Conservation (phyloP, 2,329 filamentous ascomycete species). For the Fusarium lyarnte region DNA sequence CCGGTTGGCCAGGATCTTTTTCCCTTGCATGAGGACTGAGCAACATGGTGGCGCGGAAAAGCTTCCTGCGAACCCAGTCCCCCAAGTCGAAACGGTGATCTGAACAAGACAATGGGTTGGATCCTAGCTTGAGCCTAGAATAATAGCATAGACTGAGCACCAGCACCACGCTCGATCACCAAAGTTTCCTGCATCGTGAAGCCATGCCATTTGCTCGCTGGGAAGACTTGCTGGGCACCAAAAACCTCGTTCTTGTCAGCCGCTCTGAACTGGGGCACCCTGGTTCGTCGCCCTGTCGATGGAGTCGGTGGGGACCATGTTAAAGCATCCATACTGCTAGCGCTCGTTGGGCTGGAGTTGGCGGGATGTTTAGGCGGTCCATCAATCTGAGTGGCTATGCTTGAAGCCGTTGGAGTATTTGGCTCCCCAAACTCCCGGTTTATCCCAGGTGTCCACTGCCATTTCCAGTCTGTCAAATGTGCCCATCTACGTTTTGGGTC, state of each 20-base stretch:
- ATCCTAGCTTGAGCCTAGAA: background rate
- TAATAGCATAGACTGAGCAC: constrained; percentile 2
- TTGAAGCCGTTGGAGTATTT: constrained; percentile 23
- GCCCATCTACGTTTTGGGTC: constrained; percentile 7
- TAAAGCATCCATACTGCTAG: constrained; percentile 32
- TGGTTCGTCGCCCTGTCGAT: constrained; percentile 38
- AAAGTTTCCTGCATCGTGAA: constrained; percentile 4
- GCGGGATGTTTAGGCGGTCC: constrained; percentile 32
- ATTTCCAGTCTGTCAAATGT: constrained; percentile 28
- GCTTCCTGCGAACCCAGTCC: constrained; percentile 21
- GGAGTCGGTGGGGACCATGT: constrained; percentile 27
- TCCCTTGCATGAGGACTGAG: constrained; percentile 34
- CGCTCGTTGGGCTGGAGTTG: constrained; percentile 38
- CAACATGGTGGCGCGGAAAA: constrained; percentile 21
- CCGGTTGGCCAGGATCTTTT: constrained; percentile 23
- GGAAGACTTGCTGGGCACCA: constrained; percentile 29
- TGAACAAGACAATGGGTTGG: background rate
- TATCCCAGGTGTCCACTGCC: constrained; percentile 24
- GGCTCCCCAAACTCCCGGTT: constrained; percentile 28
- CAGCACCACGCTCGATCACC: background rate
- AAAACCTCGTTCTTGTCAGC: constrained; percentile 37
- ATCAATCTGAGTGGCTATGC: constrained; percentile 16
- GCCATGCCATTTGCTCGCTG: constrained; percentile 13
- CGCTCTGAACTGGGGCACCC: constrained; percentile 34
- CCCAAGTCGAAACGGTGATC: background rate